Evolutionary conservation across 192 early-diverging fungal genomes (phyloP).

Genomic region (Phycomyces nitens): DNA sequence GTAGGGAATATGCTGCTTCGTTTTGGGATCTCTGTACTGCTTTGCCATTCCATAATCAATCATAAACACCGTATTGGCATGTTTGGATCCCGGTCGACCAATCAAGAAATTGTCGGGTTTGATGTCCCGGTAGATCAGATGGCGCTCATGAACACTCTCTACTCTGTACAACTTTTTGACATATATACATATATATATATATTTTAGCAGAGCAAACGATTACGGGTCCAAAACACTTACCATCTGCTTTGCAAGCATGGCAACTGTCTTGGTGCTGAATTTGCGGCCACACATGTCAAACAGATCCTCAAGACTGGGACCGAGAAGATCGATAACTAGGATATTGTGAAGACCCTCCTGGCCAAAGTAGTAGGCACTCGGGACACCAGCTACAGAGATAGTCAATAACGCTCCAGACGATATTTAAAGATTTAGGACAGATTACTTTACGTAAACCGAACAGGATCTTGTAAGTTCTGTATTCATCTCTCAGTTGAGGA

Average conservation of each 20-base stretch:
- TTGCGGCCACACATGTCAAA: conserved; percentile 94
- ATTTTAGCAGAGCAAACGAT: neutral
- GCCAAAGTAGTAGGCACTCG: conserved; percentile 92
- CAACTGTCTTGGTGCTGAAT: conserved; percentile 90
- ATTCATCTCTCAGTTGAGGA: conserved; percentile 95
- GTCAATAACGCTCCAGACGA: no score
- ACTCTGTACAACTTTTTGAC: conserved; percentile 70
- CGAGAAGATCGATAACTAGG: conserved; percentile 91
- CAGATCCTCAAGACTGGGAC: conserved; percentile 91
- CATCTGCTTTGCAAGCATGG: conserved; percentile 97
- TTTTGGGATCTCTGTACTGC: conserved; percentile 94
- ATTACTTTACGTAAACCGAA: conserved; percentile 55
- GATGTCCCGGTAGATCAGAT: conserved; percentile 96
- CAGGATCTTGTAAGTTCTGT: conserved; percentile 91
- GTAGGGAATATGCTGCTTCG: conserved; percentile 96
- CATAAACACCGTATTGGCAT: conserved; percentile 73
- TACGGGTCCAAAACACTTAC: conserved; percentile 37
- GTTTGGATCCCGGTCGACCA: conserved; percentile 68
- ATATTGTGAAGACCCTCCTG: conserved; percentile 96
- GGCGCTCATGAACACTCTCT: conserved; percentile 90
- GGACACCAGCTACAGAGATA: conserved; percentile 86
- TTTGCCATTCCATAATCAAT: conserved; percentile 99
- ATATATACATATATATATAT: no score
- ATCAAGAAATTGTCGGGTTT: conserved; percentile 99
- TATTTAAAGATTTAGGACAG: neutral